phyloP scores from a whole-genome alignment of 768 basidiomycete species.

The Russula griseocarnosa region DNA sequence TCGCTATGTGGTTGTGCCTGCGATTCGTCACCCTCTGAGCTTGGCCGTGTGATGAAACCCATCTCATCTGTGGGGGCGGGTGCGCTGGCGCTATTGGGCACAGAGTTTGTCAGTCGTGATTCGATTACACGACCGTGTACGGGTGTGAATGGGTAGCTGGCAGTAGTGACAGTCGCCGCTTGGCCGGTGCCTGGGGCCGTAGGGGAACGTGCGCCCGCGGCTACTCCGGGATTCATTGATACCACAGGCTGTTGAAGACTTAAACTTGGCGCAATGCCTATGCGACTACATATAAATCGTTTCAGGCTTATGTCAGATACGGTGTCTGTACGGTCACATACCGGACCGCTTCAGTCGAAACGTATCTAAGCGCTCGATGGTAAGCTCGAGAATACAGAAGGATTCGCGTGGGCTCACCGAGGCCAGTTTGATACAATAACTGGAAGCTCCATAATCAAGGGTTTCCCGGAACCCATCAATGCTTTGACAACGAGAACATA shows the following conservation, averaged over 20 bases:
- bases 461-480: conserved; percentile 64
- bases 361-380: conserved; percentile 44
- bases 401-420: conserved; percentile 45
- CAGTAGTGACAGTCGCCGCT: conserved; percentile 12
- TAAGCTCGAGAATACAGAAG: conserved; percentile 6
- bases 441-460: conserved; percentile 68
- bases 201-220: conserved; percentile 18
- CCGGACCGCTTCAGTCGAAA: conserved; percentile 69
- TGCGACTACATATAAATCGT: conserved; percentile 40
- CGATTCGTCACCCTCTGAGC: conserved; percentile 21
- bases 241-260: conserved; percentile 26
- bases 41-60: conserved; percentile 21
- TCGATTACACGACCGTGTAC: conserved; percentile 13
- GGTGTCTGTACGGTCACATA: conserved; percentile 16
- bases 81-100: conserved; percentile 2
- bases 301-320: not conserved
- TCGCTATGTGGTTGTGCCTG: conserved; percentile 13
- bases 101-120: conserved; percentile 13
- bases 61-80: conserved; percentile 19
- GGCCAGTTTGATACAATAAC: conserved; percentile 85
- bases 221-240: conserved; percentile 8
- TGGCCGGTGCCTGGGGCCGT: not conserved
- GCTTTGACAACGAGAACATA: conserved; percentile 78
- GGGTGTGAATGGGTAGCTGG: conserved; percentile 7
- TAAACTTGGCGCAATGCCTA: conserved; percentile 46